Evolutionary conservation across 108 stramenopile species (phyloP), one percentile per base, ranked within the genome.

Genomic region (Cyclotella sp.): DNA sequence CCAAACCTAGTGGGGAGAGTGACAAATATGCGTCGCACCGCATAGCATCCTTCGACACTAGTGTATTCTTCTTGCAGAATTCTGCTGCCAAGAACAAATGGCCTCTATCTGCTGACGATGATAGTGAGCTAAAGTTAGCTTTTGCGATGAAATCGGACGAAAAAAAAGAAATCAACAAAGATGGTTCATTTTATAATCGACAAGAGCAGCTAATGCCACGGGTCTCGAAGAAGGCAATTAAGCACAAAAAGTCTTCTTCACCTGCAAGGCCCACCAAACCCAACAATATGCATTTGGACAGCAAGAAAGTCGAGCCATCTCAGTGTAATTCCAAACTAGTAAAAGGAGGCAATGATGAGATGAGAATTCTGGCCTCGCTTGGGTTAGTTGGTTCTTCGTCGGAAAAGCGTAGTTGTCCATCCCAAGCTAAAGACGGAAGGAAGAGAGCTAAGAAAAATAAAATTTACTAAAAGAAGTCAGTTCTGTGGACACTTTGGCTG

Each of bases 11-110:
- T 12, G 61, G 18, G 43, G 53, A 69, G 41, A 49, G 47, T 47
- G 46, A 24, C 28, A 66, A 59, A 21, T 81, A 86, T 49, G 87
- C 49, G 66, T 78, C 79, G 11, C 88, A 91, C 75, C 86, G 92
- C 12, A 72, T 89, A 54, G 91, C 94, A 26, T 90, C 89, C 9
- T 93, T 93, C 72, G 92, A 95, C 68, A 92, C 94, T 3, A 90
- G 90, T 28, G 78, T 95, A 13, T 89, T 95, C 29, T 91, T 92
- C 65, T 77, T 93, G 22, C 94, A 95, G 64, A 95, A 92, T 66
- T 70, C 63, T 47, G 78, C 82, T 4, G 94, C 85, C 0, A 77
- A 81, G 57, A 15, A 41, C 11, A 79, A 82, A 71, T 90, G 89
- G 90, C 73, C 77, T 11, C 16, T 93, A 19, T 26, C 55, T 16